phyloP scores from a whole-genome alignment of 768 basidiomycete species.

The Gloeopeniophorella convolvens region DNA sequence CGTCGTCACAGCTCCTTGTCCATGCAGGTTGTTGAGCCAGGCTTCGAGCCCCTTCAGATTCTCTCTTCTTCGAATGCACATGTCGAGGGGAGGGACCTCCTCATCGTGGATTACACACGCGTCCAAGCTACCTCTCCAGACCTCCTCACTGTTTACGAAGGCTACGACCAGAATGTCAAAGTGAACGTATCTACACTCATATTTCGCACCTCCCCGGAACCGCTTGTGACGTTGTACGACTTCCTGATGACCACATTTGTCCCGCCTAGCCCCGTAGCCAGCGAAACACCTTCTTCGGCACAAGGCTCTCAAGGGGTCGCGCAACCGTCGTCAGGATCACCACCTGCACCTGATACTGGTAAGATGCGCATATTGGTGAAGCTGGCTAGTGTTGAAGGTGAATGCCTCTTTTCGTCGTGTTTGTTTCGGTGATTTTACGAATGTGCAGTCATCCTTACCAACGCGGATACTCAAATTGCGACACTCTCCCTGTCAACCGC shows the following conservation, averaged over 20 bases:
- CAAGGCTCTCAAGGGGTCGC: background rate
- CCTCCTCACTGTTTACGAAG: constrained; percentile 70
- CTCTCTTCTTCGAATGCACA: constrained; percentile 51
- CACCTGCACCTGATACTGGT: constrained; percentile 15
- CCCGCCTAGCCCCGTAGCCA: constrained; percentile 31
- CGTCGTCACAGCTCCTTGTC: constrained; percentile 51
- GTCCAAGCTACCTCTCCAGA: constrained; percentile 84
- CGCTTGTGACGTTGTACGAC: constrained; percentile 86
- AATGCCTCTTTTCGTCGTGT: constrained; percentile 18
- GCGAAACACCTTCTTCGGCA: constrained; percentile 3
- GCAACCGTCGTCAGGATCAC: background rate
- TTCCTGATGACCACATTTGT: constrained; percentile 98
- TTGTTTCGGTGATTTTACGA: constrained; percentile 3
- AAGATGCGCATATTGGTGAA: constrained; percentile 81
- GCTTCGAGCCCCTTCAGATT: constrained; percentile 48
- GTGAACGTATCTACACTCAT: constrained; percentile 87
- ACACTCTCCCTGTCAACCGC: constrained; percentile 89
- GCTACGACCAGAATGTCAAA: constrained; percentile 83
- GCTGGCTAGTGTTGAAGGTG: constrained; percentile 79
- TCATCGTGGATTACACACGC: constrained; percentile 71
- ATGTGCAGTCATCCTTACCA: constrained; percentile 63
- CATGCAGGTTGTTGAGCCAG: constrained; percentile 63
- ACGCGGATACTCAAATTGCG: constrained; percentile 63
- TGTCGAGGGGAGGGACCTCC: constrained; percentile 52
- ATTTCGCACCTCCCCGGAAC: constrained; percentile 83